phyloP scores from a whole-genome alignment of 1,284 basidiomycete species.

The Wallemia hederae region DNA sequence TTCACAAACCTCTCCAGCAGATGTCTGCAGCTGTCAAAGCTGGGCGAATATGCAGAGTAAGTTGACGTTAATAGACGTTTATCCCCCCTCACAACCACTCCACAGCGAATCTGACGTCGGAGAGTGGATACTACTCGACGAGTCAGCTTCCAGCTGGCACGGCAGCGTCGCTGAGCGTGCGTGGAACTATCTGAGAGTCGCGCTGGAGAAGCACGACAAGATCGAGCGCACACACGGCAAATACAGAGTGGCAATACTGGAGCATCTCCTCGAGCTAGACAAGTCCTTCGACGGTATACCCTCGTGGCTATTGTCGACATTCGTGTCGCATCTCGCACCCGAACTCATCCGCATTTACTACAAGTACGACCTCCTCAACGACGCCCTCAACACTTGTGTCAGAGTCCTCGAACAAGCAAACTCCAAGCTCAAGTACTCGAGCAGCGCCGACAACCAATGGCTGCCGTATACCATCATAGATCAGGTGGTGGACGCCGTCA shows the following conservation, averaged over 20 bases:
- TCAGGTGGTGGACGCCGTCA: slow-evolving; percentile 41
- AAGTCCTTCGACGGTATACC: slow-evolving; percentile 31
- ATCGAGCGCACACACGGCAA: slow-evolving; percentile 31
- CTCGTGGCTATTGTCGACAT: slow-evolving; percentile 43
- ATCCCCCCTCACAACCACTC: slow-evolving; percentile 1
- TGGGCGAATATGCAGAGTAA: slow-evolving; percentile 10
- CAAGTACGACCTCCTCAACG: slow-evolving; percentile 31
- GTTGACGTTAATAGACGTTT: slow-evolving; percentile 21
- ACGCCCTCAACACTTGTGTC: slow-evolving; percentile 19
- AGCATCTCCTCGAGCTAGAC: slow-evolving; percentile 40
- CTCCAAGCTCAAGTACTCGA: slow-evolving; percentile 1
- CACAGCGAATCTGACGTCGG: slow-evolving; percentile 32
- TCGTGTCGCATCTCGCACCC: slow-evolving; percentile 16
- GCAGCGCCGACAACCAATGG: slow-evolving; percentile 33
- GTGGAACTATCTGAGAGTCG: slow-evolving; percentile 58
- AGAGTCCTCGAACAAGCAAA: neutral
- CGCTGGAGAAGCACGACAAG: slow-evolving; percentile 48
- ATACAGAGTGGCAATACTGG: slow-evolving; percentile 47
- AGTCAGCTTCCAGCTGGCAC: slow-evolving; percentile 50
- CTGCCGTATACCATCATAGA: slow-evolving; percentile 63
- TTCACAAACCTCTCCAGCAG: slow-evolving; percentile 49
- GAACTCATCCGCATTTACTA: slow-evolving; percentile 5
- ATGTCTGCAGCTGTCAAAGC: slow-evolving; percentile 40
- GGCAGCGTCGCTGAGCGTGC: slow-evolving; percentile 51
- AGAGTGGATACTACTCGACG: slow-evolving; percentile 43